A percentile compares a stretch with the other conserved stretches of the same genome.
phyloP scores from a whole-genome alignment of 306 rosid genomes.

The Purshia tridentata region DNA sequence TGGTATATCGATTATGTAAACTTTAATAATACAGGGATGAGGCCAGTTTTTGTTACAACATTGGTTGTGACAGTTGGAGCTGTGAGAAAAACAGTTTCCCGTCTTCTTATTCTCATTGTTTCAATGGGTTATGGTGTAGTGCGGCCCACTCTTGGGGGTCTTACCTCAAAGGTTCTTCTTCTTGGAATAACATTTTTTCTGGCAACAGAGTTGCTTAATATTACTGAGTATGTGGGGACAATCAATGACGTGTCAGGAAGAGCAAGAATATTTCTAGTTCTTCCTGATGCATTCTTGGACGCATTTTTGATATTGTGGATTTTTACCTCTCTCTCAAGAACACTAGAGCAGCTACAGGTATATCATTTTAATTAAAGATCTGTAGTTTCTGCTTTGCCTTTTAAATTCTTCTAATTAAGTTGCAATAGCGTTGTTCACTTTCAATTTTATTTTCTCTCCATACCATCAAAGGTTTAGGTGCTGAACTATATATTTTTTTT shows the following conservation, averaged over 20 bases:
- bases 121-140: slow-evolving; percentile 99
- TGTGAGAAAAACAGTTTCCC: slow-evolving; percentile 70
- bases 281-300: slow-evolving; percentile 91
- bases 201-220: slow-evolving; percentile 80
- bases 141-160: slow-evolving; percentile 96
- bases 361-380: slow-evolving; percentile 5
- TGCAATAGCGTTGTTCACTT: neutral
- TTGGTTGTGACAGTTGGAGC: slow-evolving; percentile 92
- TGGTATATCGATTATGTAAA: slow-evolving; percentile 87
- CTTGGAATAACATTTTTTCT: slow-evolving; percentile 82
- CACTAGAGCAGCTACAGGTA: slow-evolving; percentile 96
- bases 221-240: slow-evolving; percentile 90
- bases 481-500: slow-evolving; percentile 16
- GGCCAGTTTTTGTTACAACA: slow-evolving; percentile 76
- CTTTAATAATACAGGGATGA: slow-evolving; percentile 70
- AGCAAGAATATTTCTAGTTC: slow-evolving; percentile 87
- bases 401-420: slow-evolving; percentile 13
- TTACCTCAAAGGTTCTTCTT: slow-evolving; percentile 88
- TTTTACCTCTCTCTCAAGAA: slow-evolving; percentile 84
- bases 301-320: slow-evolving; percentile 97
- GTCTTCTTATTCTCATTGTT: slow-evolving; percentile 78
- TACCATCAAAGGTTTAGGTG: slow-evolving; percentile 12
- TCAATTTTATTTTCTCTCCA: neutral
- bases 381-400: neutral
- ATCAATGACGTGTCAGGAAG: slow-evolving; percentile 88